Base-by-base conservation (phyloP, 2,329 filamentous ascomycete species). In the Lecanicillium sp. region DNA sequence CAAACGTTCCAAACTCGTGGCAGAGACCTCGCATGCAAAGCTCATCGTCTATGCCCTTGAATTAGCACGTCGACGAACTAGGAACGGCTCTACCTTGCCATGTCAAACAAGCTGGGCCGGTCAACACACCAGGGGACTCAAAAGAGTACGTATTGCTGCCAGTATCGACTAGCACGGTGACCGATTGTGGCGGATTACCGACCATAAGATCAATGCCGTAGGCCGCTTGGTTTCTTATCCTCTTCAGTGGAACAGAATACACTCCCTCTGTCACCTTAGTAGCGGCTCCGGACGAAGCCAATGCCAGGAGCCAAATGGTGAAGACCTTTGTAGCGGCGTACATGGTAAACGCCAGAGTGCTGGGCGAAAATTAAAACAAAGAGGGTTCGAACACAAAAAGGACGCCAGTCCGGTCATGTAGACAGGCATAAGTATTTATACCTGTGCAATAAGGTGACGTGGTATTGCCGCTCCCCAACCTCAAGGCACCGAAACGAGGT, bases 81-180 rank as follows among this genome's bases (percentile, higher is more conserved):
- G n/a, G n/a, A n/a, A n/a, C n/a, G n/a, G n/a, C n/a, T n/a, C n/a
- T n/a, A n/a, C n/a, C n/a, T n/a, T n/a, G n/a, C n/a, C n/a, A n/a
- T n/a, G n/a, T n/a, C n/a, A n/a, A n/a, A n/a, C n/a, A n/a, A n/a
- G n/a, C n/a, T n/a, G n/a, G n/a, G n/a, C n/a, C n/a, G n/a, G n/a
- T n/a, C 18, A 10, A 43, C 42, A 3, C n/a, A 46, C 44, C 19
- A 2, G 37, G 33, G 5, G 42, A 42, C 18, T 44, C 44, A 25
- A 46, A 39, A n/a, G 37, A 40, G 17, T 42, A 39, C 1, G 42
- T 42, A 11, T 40, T 40, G 31, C 44, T 46, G 13, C 42, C 42
- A 11, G 42, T 46, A 17, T 46, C 44, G n/a, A 36, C 39, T 7
- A 31, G 33, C 12, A 36, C 38, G 17, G 34, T 37, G 11, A 33